A percentile compares a stretch with the other conserved stretches of the same genome.
Conservation (phyloP, 257 asterid species). For the Solanum rostratum region DNA sequence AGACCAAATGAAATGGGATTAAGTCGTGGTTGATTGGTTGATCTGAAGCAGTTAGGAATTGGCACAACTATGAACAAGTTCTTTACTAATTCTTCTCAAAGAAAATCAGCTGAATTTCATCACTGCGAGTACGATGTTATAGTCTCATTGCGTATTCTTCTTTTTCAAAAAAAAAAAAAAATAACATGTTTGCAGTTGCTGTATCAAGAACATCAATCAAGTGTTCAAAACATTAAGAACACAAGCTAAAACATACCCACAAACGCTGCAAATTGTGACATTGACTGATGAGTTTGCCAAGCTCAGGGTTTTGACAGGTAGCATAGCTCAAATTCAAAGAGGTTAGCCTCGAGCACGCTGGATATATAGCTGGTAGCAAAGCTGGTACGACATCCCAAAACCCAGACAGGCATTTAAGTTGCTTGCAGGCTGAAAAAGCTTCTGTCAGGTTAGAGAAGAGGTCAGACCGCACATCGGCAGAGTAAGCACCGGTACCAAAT, state of each 20-base stretch:
- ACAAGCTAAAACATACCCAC: slow-evolving; percentile 50
- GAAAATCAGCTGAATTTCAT: no score
- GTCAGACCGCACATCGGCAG: slow-evolving; percentile 47
- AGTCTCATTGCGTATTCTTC: background rate
- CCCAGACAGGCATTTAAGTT: slow-evolving; percentile 71
- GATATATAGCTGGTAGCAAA: slow-evolving; percentile 68
- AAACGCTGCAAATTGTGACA: slow-evolving; percentile 71
- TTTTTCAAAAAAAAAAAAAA: background rate
- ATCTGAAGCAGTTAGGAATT: background rate
- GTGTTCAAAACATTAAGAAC: background rate
- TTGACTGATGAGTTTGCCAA: slow-evolving; percentile 52
- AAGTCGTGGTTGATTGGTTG: background rate
- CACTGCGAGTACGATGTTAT: background rate
- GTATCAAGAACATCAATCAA: background rate
- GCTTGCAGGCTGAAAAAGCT: slow-evolving; percentile 67
- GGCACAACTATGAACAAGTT: background rate
- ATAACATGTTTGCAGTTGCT: background rate
- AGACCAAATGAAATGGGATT: background rate
- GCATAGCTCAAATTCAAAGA: slow-evolving; percentile 81
- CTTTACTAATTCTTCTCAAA: background rate
- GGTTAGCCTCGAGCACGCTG: slow-evolving; percentile 56
- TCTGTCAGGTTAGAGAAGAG: slow-evolving; percentile 42
- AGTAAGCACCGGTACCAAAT: slow-evolving; percentile 54
- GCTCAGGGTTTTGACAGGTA: slow-evolving; percentile 54
- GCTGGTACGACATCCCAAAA: slow-evolving; percentile 90